Percentiles rank a stretch among this genome's conserved stretches.
Conservation (phyloP, 768 basidiomycete genomes). For the Trichaptum fuscoviolaceum region DNA sequence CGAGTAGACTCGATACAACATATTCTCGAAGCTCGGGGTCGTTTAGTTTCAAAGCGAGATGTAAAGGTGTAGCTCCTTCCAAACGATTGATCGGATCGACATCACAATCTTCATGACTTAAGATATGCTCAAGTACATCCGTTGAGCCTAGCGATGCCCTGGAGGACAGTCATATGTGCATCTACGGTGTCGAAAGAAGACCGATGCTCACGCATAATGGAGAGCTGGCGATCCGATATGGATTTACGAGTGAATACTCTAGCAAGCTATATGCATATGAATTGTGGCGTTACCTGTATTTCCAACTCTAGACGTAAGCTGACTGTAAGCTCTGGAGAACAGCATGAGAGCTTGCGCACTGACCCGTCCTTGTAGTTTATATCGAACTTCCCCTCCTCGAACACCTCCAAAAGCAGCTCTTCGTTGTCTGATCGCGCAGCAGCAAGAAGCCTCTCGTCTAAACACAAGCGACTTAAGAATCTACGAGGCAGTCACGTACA, state of each 20-base stretch:
- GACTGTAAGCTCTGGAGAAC: slow-evolving; percentile 13
- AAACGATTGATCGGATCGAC: slow-evolving; percentile 72
- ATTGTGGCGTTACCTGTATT: not conserved
- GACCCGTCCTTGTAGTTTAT: slow-evolving; percentile 80
- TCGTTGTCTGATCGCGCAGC: slow-evolving; percentile 73
- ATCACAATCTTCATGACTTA: slow-evolving; percentile 72
- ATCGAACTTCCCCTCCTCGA: slow-evolving; percentile 52
- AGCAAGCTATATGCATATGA: slow-evolving; percentile 4
- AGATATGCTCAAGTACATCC: slow-evolving; percentile 64
- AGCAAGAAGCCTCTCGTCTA: slow-evolving; percentile 68
- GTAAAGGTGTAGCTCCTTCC: slow-evolving; percentile 71
- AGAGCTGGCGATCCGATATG: slow-evolving; percentile 38
- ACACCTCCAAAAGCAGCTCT: slow-evolving; percentile 56
- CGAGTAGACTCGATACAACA: slow-evolving; percentile 61
- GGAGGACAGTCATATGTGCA: slow-evolving; percentile 9
- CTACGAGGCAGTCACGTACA: not conserved
- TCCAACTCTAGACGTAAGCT: slow-evolving; percentile 1
- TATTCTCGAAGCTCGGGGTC: slow-evolving; percentile 47
- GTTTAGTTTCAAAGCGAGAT: slow-evolving; percentile 59
- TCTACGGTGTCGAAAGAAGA: not conserved
- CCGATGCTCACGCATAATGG: slow-evolving; percentile 58
- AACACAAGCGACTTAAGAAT: not conserved
- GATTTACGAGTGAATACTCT: not conserved
- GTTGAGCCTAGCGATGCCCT: slow-evolving; percentile 54
- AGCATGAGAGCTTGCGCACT: slow-evolving; percentile 23